phyloP scores from a whole-genome alignment of 345 rosid species.

The Lenwebbia sp. region DNA sequence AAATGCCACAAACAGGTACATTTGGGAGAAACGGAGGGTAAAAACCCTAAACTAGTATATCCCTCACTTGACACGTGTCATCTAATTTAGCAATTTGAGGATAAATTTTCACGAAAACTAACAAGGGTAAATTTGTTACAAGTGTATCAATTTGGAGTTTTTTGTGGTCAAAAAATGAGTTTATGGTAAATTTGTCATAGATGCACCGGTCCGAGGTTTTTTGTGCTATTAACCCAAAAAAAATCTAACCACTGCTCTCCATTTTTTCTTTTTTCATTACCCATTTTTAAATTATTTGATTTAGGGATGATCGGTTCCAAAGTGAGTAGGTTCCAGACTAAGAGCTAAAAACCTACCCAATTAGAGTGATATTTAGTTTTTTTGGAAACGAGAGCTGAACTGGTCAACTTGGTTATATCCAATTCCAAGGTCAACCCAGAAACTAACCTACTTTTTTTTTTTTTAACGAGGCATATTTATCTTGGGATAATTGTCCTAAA shows the following conservation, averaged over 20 bases:
- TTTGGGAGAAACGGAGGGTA: too few relatives aligned
- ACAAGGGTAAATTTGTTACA: too few relatives aligned
- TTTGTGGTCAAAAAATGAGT: too few relatives aligned
- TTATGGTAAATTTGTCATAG: too few relatives aligned
- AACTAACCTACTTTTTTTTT: neutral
- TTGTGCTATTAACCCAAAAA: too few relatives aligned
- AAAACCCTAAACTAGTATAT: too few relatives aligned
- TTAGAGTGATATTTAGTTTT: neutral
- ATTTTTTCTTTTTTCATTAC: neutral
- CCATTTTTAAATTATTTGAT: neutral
- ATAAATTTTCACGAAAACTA: too few relatives aligned
- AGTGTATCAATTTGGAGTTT: too few relatives aligned
- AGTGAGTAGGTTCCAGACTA: neutral
- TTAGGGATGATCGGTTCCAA: neutral
- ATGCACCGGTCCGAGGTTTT: too few relatives aligned
- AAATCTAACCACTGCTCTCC: neutral
- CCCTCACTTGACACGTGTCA: too few relatives aligned
- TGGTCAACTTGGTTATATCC: neutral
- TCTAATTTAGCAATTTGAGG: too few relatives aligned
- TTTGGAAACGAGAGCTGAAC: neutral
- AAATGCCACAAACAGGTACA: too few relatives aligned
- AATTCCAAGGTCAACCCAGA: neutral
- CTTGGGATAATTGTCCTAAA: neutral
- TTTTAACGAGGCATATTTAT: neutral
- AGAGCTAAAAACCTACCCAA: neutral